Evolutionary conservation across 768 basidiomycete genomes (phyloP).

Genomic region (Exidia glandulosa): DNA sequence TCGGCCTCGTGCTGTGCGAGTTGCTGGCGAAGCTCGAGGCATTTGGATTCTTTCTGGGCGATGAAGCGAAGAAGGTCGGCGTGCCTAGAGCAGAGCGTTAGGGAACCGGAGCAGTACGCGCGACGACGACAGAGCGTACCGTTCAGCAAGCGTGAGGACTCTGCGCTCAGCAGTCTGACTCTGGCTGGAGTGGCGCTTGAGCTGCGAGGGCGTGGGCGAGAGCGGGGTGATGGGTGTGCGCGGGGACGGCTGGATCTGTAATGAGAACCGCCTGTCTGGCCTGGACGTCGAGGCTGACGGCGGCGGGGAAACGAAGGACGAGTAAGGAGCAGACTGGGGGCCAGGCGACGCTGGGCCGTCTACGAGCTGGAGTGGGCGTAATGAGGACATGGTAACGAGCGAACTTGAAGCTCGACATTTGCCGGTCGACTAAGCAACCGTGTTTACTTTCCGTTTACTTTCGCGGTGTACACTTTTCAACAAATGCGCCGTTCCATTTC

Average conservation of each 20-base stretch:
- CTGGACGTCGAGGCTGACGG: conserved; percentile 13
- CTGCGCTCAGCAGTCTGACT: neutral
- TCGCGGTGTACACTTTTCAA: no score
- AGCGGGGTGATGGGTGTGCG: conserved; percentile 29
- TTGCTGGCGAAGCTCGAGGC: conserved; percentile 69
- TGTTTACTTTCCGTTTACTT: no score
- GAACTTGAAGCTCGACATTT: neutral
- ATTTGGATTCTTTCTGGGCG: conserved; percentile 78
- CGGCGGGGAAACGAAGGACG: conserved; percentile 10
- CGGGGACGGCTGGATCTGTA: neutral
- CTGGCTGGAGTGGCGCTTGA: conserved; percentile 3
- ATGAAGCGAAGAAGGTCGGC: conserved; percentile 74
- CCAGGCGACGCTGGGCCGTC: neutral
- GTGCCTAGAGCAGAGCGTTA: conserved; percentile 37
- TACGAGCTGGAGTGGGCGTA: neutral
- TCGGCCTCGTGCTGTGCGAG: conserved; percentile 64
- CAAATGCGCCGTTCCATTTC: no score
- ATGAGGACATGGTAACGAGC: neutral
- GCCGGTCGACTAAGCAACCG: no score
- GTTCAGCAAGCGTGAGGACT: conserved; percentile 52
- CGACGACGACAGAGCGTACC: conserved; percentile 31
- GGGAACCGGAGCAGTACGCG: neutral
- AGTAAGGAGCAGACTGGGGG: neutral
- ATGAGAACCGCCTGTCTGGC: conserved; percentile 2
- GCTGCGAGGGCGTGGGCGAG: conserved; percentile 20